Conservation (phyloP, 108 stramenopile species). For the Seminavis robusta region DNA sequence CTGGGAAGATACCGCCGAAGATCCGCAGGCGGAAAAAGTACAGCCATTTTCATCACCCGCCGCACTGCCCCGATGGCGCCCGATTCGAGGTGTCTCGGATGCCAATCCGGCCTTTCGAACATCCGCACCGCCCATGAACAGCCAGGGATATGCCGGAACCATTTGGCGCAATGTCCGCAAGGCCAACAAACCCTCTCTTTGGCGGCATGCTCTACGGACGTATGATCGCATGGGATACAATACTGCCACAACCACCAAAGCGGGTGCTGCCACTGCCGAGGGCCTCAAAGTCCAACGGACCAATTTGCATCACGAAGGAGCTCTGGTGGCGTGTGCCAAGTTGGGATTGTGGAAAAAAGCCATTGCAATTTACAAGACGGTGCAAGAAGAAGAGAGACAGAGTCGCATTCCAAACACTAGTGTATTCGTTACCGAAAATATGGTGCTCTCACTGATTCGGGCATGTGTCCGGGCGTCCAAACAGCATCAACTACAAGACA, state of each 20-base stretch:
- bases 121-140: conserved; percentile 66
- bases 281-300: conserved; percentile 37
- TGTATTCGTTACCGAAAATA: conserved; percentile 60
- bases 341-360: conserved; percentile 72
- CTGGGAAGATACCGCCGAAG: conserved; percentile 40
- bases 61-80: conserved; percentile 53
- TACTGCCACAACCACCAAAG: background rate
- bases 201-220: conserved; percentile 65
- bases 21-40: background rate
- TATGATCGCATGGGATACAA: conserved; percentile 58
- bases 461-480: conserved; percentile 55
- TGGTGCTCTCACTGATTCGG: conserved; percentile 52
- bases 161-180: conserved; percentile 77
- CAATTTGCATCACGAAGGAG: conserved; percentile 71
- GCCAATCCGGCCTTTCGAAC: conserved; percentile 74
- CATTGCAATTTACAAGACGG: conserved; percentile 52
- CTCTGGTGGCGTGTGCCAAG: conserved; percentile 72
- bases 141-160: conserved; percentile 64
- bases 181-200: conserved; percentile 68
- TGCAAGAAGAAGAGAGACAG: conserved; percentile 22
- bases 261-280: conserved; percentile 3
- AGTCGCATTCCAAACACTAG: background rate
- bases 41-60: background rate
- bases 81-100: conserved; percentile 55
- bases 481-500: too few species aligned